phyloP scores from a whole-genome alignment of 768 basidiomycete species.

The Holtermannia corniformis region DNA sequence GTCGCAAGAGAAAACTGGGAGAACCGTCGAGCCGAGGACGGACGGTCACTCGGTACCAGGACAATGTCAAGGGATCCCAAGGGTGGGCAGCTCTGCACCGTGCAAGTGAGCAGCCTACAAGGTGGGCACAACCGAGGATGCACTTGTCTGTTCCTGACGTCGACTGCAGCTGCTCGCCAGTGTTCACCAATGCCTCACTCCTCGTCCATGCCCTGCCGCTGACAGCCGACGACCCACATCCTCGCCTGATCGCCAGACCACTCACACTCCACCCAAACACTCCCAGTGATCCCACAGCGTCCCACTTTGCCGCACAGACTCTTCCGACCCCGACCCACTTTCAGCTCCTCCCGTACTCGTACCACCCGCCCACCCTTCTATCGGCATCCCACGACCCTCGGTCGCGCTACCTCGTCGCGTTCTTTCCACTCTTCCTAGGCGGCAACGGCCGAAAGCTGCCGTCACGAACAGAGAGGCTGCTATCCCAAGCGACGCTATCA shows the following conservation, averaged over 20 bases:
- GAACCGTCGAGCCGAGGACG: too few relatives aligned
- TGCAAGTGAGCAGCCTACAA: too few relatives aligned
- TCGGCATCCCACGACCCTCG: neutral
- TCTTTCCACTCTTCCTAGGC: neutral
- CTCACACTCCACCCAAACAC: neutral
- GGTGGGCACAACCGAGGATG: too few relatives aligned
- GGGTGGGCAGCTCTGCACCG: too few relatives aligned
- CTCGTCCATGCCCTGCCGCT: neutral
- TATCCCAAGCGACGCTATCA: neutral
- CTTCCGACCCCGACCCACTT: neutral
- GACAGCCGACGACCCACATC: neutral
- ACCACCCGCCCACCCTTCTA: neutral
- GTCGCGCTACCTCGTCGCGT: neutral
- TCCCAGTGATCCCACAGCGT: too few relatives aligned
- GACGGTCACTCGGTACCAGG: too few relatives aligned
- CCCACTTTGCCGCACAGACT: neutral
- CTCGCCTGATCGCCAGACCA: neutral
- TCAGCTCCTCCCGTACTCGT: neutral
- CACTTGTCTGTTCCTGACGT: too few relatives aligned
- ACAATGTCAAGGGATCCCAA: too few relatives aligned
- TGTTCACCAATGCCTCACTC: neutral
- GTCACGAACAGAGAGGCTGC: neutral
- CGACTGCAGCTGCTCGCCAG: too few relatives aligned
- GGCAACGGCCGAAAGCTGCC: neutral
- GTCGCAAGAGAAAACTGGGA: too few relatives aligned